These are phyloP conservation scores for Coniella vitis DNA, from an alignment of 2,329 filamentous ascomycete genomes.

Conservation along the genomic window DNA sequence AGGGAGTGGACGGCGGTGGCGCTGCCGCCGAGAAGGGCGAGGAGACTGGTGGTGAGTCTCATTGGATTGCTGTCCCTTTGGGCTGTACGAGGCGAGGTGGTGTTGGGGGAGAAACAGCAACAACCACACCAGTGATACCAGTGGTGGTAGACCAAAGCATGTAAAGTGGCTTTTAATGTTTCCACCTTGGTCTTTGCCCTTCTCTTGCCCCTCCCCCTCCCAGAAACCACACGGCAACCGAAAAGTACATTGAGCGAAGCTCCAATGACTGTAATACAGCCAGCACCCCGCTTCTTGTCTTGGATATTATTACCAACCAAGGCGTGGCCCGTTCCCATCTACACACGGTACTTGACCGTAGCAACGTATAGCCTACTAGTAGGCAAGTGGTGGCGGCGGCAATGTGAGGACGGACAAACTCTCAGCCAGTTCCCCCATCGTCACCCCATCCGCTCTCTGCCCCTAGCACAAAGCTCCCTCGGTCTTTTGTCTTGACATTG, in stretches of 20 bases:
- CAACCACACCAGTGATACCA: neutral
- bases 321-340: too few species aligned
- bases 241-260: too few species aligned
- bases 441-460: neutral
- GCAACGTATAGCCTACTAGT: too few species aligned
- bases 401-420: neutral
- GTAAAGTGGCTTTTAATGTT: too few species aligned
- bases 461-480: neutral
- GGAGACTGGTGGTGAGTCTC: constrained; percentile 10
- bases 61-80: constrained; percentile 1
- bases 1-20: constrained; percentile 1
- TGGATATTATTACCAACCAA: too few species aligned
- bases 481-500: neutral
- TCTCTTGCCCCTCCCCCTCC: too few species aligned
- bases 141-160: too few species aligned
- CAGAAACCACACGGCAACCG: too few species aligned
- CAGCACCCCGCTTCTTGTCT: too few species aligned
- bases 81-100: neutral
- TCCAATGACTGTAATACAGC: too few species aligned
- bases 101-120: neutral
- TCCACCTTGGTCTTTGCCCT: too few species aligned
- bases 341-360: too few species aligned
- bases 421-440: neutral
- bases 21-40: constrained; percentile 8
- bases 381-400: neutral